These are phyloP conservation scores for Hymenoscyphus salicellus DNA, from an alignment of 2,329 filamentous ascomycete genomes.

Conservation along the genomic window DNA sequence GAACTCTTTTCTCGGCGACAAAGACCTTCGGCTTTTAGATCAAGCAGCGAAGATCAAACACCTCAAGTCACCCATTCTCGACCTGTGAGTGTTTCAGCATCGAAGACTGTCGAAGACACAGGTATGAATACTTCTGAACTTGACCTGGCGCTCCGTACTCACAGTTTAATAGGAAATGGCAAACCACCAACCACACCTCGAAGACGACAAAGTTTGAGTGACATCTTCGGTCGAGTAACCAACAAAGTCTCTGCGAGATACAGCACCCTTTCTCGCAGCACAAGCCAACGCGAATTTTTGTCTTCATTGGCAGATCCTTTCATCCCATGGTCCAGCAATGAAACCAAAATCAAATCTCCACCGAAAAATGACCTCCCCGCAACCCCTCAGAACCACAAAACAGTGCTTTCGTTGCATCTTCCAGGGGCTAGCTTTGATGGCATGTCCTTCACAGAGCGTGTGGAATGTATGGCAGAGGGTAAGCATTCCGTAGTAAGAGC, in stretches of 20 bases:
- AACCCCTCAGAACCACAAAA: background rate
- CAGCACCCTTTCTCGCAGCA: slow-evolving; percentile 7
- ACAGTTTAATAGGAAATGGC: background rate
- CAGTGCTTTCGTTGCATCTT: slow-evolving; percentile 9
- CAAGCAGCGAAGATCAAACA: background rate
- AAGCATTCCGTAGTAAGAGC: background rate
- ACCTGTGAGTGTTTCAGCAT: slow-evolving; percentile 16
- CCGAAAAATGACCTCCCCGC: background rate
- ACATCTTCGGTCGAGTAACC: slow-evolving; percentile 26
- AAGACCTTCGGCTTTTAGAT: background rate
- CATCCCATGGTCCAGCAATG: background rate
- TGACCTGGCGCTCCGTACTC: background rate
- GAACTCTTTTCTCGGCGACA: slow-evolving; percentile 18
- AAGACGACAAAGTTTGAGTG: slow-evolving; percentile 28
- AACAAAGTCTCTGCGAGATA: slow-evolving; percentile 19
- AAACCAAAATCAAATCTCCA: background rate
- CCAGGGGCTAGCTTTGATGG: slow-evolving; percentile 9
- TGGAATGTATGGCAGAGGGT: slow-evolving; percentile 13
- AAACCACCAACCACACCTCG: background rate
- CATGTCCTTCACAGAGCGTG: slow-evolving; percentile 9
- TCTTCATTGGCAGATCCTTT: background rate
- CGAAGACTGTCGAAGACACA: slow-evolving; percentile 5
- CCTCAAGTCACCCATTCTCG: background rate
- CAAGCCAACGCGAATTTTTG: background rate
- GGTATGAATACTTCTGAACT: background rate